phyloP scores from a whole-genome alignment of 257 asterid species.

The Solanum sitiens region DNA sequence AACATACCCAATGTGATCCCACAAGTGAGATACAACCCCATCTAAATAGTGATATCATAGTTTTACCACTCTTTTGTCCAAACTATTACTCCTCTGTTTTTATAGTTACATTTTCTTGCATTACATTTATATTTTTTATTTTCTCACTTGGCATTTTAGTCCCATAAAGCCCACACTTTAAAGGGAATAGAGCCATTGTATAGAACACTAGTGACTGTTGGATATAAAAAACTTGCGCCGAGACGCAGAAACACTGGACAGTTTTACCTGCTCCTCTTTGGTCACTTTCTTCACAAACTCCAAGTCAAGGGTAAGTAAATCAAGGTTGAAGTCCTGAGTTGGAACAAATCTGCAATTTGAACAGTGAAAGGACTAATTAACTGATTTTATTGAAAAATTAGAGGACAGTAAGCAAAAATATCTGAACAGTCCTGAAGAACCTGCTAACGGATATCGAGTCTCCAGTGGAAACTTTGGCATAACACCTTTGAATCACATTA shows the following conservation, averaged over 20 bases:
- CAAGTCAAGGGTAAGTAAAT: constrained; percentile 82
- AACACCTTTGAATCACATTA: constrained; percentile 81
- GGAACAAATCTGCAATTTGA: constrained; percentile 49
- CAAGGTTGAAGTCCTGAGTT: constrained; percentile 73
- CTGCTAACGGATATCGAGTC: constrained; percentile 65
- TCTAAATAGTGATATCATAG: background rate
- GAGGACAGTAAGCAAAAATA: background rate
- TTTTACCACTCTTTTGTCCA: background rate
- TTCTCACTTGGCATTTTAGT: background rate
- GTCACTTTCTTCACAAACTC: constrained; percentile 90
- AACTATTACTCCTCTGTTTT: background rate
- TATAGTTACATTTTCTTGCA: background rate
- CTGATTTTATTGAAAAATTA: background rate
- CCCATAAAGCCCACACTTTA: background rate
- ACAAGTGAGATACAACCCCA: background rate
- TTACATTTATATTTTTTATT: background rate
- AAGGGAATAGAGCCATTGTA: constrained; percentile 11
- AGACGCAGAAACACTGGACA: background rate
- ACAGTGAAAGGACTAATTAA: background rate
- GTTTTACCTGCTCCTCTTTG: constrained; percentile 69
- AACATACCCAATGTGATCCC: background rate
- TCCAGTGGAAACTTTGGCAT: constrained; percentile 77
- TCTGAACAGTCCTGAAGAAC: constrained; percentile 14
- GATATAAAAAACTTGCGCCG: background rate
- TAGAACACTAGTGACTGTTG: background rate